These are phyloP conservation scores for Hamamelis virginiana DNA, from an alignment of 164 flowering plant genomes.

Conservation along the genomic window DNA sequence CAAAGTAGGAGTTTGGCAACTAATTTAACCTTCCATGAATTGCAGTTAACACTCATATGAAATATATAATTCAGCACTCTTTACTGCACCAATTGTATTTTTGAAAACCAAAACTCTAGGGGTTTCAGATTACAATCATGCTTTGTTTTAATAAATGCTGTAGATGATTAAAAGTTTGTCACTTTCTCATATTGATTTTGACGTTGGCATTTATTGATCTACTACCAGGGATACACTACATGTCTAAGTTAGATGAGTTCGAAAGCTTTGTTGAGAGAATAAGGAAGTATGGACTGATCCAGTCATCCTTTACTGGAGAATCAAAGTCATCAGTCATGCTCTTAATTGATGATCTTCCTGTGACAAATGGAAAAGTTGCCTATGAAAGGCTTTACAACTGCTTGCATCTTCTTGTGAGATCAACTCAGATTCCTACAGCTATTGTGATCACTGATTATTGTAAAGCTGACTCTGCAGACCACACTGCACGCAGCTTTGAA, in stretches of 20 bases:
- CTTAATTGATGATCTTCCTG: slow-evolving; percentile 88
- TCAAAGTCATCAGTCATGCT: slow-evolving; percentile 44
- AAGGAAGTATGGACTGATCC: slow-evolving; percentile 65
- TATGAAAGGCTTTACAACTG: slow-evolving; percentile 58
- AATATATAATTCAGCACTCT: too few species aligned
- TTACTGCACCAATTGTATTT: background rate
- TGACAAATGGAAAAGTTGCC: slow-evolving; percentile 60
- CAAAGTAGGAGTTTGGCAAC: too few species aligned
- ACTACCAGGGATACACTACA: slow-evolving; percentile 59
- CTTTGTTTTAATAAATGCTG: background rate
- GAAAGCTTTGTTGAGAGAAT: slow-evolving; percentile 75
- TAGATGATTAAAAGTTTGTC: too few species aligned
- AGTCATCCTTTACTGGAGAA: slow-evolving; percentile 29
- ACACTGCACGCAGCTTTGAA: slow-evolving; percentile 39
- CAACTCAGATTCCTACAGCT: slow-evolving; percentile 66
- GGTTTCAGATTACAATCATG: background rate
- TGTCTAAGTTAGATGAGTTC: slow-evolving; percentile 91
- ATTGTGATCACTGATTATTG: slow-evolving; percentile 64
- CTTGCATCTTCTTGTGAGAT: slow-evolving; percentile 69
- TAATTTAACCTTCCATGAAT: too few species aligned
- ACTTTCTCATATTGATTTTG: slow-evolving; percentile 4
- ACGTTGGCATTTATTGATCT: slow-evolving; percentile 7
- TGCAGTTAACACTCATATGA: too few species aligned
- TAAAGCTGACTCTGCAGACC: slow-evolving; percentile 55
- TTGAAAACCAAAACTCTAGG: background rate